A percentile compares a stretch with the other conserved stretches of the same genome.
These are phyloP conservation scores for Mycothermus thermophilus DNA, from an alignment of 495 filamentous ascomycete genomes.

Conservation along the genomic window DNA sequence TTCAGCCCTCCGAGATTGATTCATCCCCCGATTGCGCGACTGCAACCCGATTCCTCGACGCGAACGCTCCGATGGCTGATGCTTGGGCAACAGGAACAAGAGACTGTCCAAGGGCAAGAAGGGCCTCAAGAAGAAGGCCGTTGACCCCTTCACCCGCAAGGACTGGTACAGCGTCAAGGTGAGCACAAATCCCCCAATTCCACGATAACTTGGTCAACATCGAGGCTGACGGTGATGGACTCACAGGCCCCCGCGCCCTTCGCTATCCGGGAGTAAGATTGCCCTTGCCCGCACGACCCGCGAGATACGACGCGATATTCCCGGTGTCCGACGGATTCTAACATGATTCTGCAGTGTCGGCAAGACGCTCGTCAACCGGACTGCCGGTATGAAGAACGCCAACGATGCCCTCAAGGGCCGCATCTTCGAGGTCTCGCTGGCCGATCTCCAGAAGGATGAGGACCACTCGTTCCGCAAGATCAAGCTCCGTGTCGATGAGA, in stretches of 20 bases:
- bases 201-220: neutral
- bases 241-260: conserved; percentile 84
- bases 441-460: conserved; percentile 98
- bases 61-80: conserved; percentile 29
- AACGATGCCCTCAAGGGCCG: conserved; percentile 97
- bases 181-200: conserved; percentile 14
- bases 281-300: conserved; percentile 5
- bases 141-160: conserved; percentile 95
- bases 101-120: conserved; percentile 99
- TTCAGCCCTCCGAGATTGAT: conserved; percentile 15
- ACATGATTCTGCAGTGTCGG: conserved; percentile 60
- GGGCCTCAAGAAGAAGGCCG: conserved; percentile 97
- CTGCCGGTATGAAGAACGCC: conserved; percentile 98
- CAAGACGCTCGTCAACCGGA: conserved; percentile 98
- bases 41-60: too few relatives aligned
- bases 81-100: conserved; percentile 75
- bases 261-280: conserved; percentile 83
- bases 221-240: conserved; percentile 9
- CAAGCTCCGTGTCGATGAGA: conserved; percentile 95
- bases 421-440: conserved; percentile 96
- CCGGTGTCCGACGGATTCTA: too few relatives aligned
- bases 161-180: conserved; percentile 98
- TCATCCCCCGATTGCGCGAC: conserved; percentile 8
- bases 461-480: conserved; percentile 99
- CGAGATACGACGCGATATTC: too few relatives aligned